A percentile compares a stretch with the other conserved stretches of the same genome.
Evolutionary conservation across 495 filamentous ascomycete species (phyloP).

Genomic region (Hypoxylon fuscum): DNA sequence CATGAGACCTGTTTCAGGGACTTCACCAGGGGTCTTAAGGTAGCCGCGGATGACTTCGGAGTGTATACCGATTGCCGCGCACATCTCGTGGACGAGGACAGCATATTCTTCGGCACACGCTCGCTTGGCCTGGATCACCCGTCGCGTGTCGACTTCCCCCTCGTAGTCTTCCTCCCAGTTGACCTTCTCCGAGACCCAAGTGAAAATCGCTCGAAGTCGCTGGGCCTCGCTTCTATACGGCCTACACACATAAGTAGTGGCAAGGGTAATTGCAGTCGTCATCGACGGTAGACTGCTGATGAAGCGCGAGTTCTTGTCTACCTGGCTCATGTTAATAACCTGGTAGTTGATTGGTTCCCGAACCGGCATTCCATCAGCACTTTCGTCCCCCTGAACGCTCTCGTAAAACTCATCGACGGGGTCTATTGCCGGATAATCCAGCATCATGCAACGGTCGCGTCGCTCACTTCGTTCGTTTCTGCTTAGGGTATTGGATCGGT

Average conservation of each 20-base stretch:
- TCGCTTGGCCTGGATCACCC: conserved; percentile 83
- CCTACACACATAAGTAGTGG: conserved; percentile 91
- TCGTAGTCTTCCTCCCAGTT: conserved; percentile 96
- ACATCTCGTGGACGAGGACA: conserved; percentile 91
- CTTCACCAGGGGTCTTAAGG: conserved; percentile 88
- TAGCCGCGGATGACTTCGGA: conserved; percentile 86
- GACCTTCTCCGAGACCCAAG: conserved; percentile 94
- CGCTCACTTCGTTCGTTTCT: conserved; percentile 86
- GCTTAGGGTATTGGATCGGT: conserved; percentile 91
- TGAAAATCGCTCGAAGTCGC: conserved; percentile 91
- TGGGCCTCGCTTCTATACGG: conserved; percentile 96
- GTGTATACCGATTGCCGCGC: conserved; percentile 84
- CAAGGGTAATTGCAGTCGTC: conserved; percentile 83
- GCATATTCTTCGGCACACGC: conserved; percentile 93
- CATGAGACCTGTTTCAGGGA: conserved; percentile 76
- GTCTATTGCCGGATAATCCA: conserved; percentile 86
- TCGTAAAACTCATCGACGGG: conserved; percentile 88
- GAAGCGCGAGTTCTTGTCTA: conserved; percentile 96
- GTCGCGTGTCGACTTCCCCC: conserved; percentile 75
- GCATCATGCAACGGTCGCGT: conserved; percentile 92
- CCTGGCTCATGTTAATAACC: conserved; percentile 78
- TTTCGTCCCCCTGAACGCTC: conserved; percentile 90
- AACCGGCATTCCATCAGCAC: conserved; percentile 82
- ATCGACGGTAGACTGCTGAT: conserved; percentile 88
- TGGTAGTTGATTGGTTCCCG: conserved; percentile 85